A percentile compares a stretch with the other conserved stretches of the same genome.
phyloP scores from a whole-genome alignment of 306 rosid genomes.

The Lathyrus tuberosus region DNA sequence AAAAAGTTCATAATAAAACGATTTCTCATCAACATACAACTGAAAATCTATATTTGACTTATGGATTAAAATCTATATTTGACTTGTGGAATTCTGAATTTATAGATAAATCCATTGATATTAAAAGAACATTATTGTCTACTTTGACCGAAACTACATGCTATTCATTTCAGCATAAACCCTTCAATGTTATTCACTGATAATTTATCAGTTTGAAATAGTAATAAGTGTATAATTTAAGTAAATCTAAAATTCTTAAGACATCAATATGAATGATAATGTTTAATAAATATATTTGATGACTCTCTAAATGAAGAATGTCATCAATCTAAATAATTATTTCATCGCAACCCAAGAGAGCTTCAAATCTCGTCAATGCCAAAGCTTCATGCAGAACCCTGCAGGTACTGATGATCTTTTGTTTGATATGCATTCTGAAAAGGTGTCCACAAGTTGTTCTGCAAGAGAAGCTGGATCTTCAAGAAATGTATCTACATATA shows the following conservation, averaged over 20 bases:
- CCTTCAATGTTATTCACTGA: conserved; percentile 8
- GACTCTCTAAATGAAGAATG: conserved; percentile 51
- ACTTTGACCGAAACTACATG: conserved; percentile 4
- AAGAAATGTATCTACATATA: conserved; percentile 69
- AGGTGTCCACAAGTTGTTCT: conserved; percentile 91
- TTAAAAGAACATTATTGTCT: background rate
- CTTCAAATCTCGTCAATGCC: conserved; percentile 61
- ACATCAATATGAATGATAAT: conserved; percentile 57
- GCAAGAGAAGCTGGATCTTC: conserved; percentile 92
- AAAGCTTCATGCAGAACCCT: conserved; percentile 94
- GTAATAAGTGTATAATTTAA: conserved; percentile 26
- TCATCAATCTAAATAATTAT: conserved; percentile 58
- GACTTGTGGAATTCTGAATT: background rate
- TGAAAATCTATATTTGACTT: background rate
- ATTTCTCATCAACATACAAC: background rate
- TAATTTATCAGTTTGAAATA: conserved; percentile 35
- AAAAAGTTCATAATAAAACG: background rate
- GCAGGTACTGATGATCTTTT: conserved; percentile 64
- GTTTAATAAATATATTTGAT: conserved; percentile 48
- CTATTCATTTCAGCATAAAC: conserved; percentile 20
- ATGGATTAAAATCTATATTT: background rate
- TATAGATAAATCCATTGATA: background rate
- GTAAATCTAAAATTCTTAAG: conserved; percentile 47
- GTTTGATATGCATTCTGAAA: conserved; percentile 80
- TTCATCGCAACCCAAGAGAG: conserved; percentile 44